These are phyloP conservation scores for Chaetomidium leptoderma DNA, from an alignment of 495 filamentous ascomycete genomes.

Conservation along the genomic window DNA sequence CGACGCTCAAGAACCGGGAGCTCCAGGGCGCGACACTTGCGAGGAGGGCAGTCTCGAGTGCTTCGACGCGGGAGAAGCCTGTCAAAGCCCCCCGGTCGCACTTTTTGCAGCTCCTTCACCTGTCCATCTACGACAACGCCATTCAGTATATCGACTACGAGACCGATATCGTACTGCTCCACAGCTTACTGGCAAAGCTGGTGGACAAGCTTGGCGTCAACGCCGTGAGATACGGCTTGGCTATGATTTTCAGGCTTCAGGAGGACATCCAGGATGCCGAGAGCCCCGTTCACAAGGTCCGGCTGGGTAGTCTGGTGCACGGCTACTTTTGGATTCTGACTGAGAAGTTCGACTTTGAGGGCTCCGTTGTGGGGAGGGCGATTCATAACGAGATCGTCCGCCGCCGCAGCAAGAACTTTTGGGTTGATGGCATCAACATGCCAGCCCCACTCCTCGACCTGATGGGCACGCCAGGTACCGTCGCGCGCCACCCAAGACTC, in stretches of 20 bases:
- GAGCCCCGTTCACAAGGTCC: conserved; percentile 60
- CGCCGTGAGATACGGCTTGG: conserved; percentile 68
- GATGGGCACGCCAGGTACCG: conserved; percentile 45
- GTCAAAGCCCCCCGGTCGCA: conserved; percentile 53
- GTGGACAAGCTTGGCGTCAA: conserved; percentile 79
- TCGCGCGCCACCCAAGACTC: conserved; percentile 44
- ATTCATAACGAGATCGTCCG: conserved; percentile 72
- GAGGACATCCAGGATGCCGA: conserved; percentile 70
- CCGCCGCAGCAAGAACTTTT: conserved; percentile 64
- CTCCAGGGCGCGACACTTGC: conserved; percentile 36
- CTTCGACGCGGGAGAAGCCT: conserved; percentile 58
- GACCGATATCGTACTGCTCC: conserved; percentile 67
- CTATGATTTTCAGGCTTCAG: conserved; percentile 84
- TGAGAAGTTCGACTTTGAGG: conserved; percentile 73
- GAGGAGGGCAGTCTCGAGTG: conserved; percentile 65
- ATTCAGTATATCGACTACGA: conserved; percentile 65
- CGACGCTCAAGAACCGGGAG: conserved; percentile 35
- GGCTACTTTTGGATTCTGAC: conserved; percentile 79
- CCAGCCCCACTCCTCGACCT: conserved; percentile 56
- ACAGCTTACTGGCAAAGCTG: conserved; percentile 67
- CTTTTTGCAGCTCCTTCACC: conserved; percentile 79
- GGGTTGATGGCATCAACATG: conserved; percentile 68
- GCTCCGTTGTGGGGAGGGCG: conserved; percentile 57
- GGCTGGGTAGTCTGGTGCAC: conserved; percentile 76
- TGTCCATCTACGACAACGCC: conserved; percentile 81